Evolutionary conservation across 2,329 filamentous ascomycete species (phyloP), one percentile per base, ranked within the genome.

Genomic region (Colletotrichum higginsianum): DNA sequence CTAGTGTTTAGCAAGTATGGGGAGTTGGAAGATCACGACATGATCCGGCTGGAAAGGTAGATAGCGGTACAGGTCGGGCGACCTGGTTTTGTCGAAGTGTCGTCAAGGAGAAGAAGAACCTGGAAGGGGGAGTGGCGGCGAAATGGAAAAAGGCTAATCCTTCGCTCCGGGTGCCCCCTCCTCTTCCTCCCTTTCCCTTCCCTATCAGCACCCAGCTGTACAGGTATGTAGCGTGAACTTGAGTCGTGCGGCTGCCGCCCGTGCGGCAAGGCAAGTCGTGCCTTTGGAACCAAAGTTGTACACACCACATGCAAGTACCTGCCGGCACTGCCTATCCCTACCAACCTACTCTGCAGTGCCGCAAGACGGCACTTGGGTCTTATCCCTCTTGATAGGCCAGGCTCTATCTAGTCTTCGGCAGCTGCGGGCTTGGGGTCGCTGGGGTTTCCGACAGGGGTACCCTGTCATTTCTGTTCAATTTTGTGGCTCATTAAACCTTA

Each of bases 401-500:
- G 30, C 16, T 23, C 52, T 56, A n/a, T 57, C 9, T 42, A 23
- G 23, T 50, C 44, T 62, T 71, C 63, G 67, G 67, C 67, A 67
- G 21, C 44, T 71, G 38, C 64, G 64, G 53, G 58, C 53, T 42
- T 52, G 53, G 52, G 15, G 35, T 47, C 26, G 56, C 63, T 61
- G 47, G 65, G 53, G n/a, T 56, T 55, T 40, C 42, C 42, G 38
- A 55, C 65, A 55, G 47, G 65, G 35, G 46, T 21, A 9, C 26
- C 60, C 30, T 35, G 35, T 23, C 1, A 40, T 5, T 11, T 9
- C 26, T 4, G 21, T 40, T 53, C 46, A 55, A n/a, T 40, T 18
- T 55, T 38, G 66, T 55, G 65, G 65, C 58, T 72, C 66, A 72
- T 72, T 40, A 72, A 72, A 72, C 69, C 65, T 72, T 72, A 72